Conservation (phyloP, 345 rosid genomes). For the Euphorbia tirucalli region DNA sequence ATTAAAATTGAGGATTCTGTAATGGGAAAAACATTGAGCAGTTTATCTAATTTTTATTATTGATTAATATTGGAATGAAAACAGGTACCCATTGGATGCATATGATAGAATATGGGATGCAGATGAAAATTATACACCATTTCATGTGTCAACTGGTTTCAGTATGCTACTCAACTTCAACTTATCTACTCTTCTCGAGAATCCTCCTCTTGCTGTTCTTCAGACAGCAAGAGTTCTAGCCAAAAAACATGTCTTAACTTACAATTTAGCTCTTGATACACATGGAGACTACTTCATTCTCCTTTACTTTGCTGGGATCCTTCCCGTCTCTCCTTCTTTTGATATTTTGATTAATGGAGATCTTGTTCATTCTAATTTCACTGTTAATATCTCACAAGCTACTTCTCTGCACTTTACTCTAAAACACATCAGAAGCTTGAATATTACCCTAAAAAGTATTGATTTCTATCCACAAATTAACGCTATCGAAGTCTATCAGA, state of each 20-base stretch:
- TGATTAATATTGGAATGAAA: conserved; percentile 17
- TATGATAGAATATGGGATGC: conserved; percentile 90
- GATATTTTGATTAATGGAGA: conserved; percentile 55
- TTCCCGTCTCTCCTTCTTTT: conserved; percentile 71
- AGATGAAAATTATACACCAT: conserved; percentile 58
- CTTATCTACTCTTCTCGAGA: conserved; percentile 45
- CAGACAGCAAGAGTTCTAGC: conserved; percentile 72
- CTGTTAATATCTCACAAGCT: conserved; percentile 47
- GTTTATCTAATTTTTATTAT: too few relatives aligned
- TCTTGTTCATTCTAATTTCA: conserved; percentile 45
- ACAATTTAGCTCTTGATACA: conserved; percentile 45
- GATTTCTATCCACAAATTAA: conserved; percentile 65
- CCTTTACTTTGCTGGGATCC: conserved; percentile 82
- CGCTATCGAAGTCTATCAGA: conserved; percentile 68
- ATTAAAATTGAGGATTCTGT: too few relatives aligned
- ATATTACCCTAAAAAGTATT: conserved; percentile 56
- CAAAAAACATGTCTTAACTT: conserved; percentile 50
- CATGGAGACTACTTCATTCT: conserved; percentile 57
- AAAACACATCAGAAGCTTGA: conserved; percentile 45
- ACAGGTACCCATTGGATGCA: conserved; percentile 77
- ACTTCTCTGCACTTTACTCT: conserved; percentile 45
- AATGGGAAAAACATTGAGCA: too few relatives aligned
- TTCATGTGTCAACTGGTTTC: conserved; percentile 50
- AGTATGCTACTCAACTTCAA: conserved; percentile 29
- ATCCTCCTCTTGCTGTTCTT: conserved; percentile 66